Conservation (phyloP, 345 rosid species). For the Gossypium sturtianum region DNA sequence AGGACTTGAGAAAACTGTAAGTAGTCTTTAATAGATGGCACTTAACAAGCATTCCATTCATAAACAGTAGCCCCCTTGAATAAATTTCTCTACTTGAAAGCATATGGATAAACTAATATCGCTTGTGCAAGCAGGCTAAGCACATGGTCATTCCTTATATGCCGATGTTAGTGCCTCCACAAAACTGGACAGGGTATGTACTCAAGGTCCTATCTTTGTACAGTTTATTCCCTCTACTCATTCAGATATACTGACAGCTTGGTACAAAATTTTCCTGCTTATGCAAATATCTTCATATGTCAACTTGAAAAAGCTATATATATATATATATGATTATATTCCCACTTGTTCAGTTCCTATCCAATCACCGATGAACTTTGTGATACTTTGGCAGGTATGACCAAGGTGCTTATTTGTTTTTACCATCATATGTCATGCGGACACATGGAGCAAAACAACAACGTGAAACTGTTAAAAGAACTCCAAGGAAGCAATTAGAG, state of each 20-base stretch:
- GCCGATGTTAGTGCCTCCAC: constrained; percentile 96
- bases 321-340: not conserved
- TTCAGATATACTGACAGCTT: not conserved
- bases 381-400: constrained; percentile 59
- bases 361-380: constrained; percentile 16
- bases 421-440: constrained; percentile 88
- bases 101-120: constrained; percentile 18
- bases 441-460: constrained; percentile 91
- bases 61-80: not conserved
- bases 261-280: not conserved
- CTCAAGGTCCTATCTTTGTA: constrained; percentile 16
- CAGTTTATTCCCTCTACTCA: not conserved
- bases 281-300: constrained; percentile 1
- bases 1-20: constrained; percentile 92
- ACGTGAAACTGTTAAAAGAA: constrained; percentile 51
- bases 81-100: constrained; percentile 11
- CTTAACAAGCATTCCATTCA: not conserved
- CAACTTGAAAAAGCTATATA: not conserved
- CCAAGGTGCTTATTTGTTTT: constrained; percentile 76
- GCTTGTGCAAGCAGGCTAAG: constrained; percentile 60
- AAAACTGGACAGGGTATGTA: constrained; percentile 91
- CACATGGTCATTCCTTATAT: constrained; percentile 98
- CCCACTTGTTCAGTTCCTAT: not conserved
- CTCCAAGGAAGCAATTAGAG: constrained; percentile 55
- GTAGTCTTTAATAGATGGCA: constrained; percentile 17